Percentiles rank a stretch among this genome's conserved stretches.
Conservation (phyloP, 2,329 filamentous ascomycete species). For the Fusarium nematophilum region DNA sequence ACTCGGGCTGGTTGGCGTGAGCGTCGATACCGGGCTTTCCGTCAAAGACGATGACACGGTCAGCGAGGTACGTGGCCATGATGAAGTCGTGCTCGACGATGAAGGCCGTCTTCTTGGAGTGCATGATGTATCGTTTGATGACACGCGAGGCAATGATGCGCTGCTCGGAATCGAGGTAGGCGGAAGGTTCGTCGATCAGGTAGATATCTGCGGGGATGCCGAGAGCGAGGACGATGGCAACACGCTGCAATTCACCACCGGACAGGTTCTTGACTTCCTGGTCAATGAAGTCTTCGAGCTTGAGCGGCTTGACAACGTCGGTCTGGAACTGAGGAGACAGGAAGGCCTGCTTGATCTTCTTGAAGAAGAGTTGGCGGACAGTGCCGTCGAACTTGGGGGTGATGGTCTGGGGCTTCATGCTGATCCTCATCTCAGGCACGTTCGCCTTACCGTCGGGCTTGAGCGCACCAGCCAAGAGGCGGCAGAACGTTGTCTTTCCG, state of each 20-base stretch:
- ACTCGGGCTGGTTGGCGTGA: slow-evolving; percentile 90
- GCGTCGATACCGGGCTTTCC: slow-evolving; percentile 90
- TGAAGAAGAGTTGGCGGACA: slow-evolving; percentile 98
- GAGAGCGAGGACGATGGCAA: slow-evolving; percentile 96
- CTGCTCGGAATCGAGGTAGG: slow-evolving; percentile 98
- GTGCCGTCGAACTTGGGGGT: slow-evolving; percentile 98
- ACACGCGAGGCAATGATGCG: slow-evolving; percentile 97
- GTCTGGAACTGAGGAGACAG: slow-evolving; percentile 98
- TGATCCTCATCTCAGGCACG: slow-evolving; percentile 95
- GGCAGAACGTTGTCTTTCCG: slow-evolving; percentile 99
- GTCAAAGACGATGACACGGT: slow-evolving; percentile 98
- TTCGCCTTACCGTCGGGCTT: slow-evolving; percentile 85
- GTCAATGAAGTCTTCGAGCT: slow-evolving; percentile 98
- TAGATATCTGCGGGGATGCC: slow-evolving; percentile 98
- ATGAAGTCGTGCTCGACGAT: slow-evolving; percentile 99
- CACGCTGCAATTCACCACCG: slow-evolving; percentile 99
- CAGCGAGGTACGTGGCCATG: slow-evolving; percentile 83
- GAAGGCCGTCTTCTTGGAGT: slow-evolving; percentile 99
- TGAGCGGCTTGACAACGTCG: slow-evolving; percentile 99
- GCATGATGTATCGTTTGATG: slow-evolving; percentile 99
- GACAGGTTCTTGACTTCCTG: slow-evolving; percentile 99
- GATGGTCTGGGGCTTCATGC: slow-evolving; percentile 99
- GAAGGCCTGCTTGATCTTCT: slow-evolving; percentile 98
- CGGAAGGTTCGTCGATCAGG: slow-evolving; percentile 96
- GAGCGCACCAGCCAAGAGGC: slow-evolving; percentile 90